Base-by-base conservation (phyloP, 208 protist species). In the Crithidia fasciculata region DNA sequence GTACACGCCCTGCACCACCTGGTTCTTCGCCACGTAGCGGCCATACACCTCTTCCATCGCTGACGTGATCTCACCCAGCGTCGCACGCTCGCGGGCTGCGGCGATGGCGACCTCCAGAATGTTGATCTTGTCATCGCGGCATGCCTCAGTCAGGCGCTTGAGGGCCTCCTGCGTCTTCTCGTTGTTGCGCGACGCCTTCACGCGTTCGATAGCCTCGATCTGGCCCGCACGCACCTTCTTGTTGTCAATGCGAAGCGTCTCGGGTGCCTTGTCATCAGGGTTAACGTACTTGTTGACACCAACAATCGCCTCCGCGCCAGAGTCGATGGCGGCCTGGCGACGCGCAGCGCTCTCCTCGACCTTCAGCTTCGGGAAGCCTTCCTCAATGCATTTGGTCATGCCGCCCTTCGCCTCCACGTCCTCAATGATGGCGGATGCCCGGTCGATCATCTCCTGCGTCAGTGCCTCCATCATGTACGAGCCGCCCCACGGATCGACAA, bases 391-490 rank as follows among this genome's bases (percentile, higher is more conserved):
- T 61, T 88, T 89, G 10, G 89, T 91, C 92, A 96, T 96, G 10
- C 92, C 92, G 5, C 92, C 92, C 80, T 88, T 84, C 41, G 78
- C 59, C 66, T 96, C 87, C 18, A 98, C 93, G 56, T 99, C 97
- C 2, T 96, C 81, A 67, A 98, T 98, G 69, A 99, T 95, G 0
- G 67, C 67, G 3, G 64, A 59, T 2, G 96, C 97, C 54, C 79
- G 72, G 4, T 85, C 65, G 50, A 95, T 84, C 39, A 99, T 78
- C 44, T 98, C 85, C 49, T 98, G 67, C 4, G 98, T 99, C 19
- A 99, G 85, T 8, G 89, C 66, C 86, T 99, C 97, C 90, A 99
- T 99, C 76, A 97, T 93, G 80, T 98, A 98, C 8, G 91, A 97
- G 12, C 97, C 97, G 13, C 86, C 97, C 83, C 81, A 95, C 55